A percentile compares a stretch with the other conserved stretches of the same genome.
Evolutionary conservation across 257 asterid species (phyloP).

Genomic region (Paulownia fortunei): DNA sequence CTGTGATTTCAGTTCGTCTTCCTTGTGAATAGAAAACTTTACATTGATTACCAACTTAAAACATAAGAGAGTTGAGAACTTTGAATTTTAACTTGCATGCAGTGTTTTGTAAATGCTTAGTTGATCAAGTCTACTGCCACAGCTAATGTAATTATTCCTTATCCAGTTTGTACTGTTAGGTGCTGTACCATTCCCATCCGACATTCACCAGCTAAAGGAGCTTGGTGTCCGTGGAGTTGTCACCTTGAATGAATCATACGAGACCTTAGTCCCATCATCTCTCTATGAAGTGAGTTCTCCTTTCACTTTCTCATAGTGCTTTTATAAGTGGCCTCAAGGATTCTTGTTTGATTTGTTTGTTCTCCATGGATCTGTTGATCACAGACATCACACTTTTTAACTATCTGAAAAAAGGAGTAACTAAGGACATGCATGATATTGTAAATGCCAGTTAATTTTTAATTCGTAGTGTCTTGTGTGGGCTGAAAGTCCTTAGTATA

Average conservation of each 20-base stretch:
- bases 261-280: conserved; percentile 11
- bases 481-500: not conserved
- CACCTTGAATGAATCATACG: conserved; percentile 10
- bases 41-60: not conserved
- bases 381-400: not conserved
- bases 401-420: not conserved
- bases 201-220: not conserved
- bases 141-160: not conserved
- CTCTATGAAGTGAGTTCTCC: conserved; percentile 8
- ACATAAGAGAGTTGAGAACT: not conserved
- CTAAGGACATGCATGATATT: not conserved
- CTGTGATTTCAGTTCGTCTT: not conserved
- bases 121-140: not conserved
- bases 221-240: conserved; percentile 10
- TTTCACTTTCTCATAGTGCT: not conserved
- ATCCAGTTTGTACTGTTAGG: not conserved
- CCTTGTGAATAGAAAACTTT: not conserved
- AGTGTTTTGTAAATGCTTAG: not conserved
- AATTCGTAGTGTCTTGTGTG: not conserved
- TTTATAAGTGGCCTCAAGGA: not conserved
- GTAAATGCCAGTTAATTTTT: not conserved
- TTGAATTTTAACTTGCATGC: not conserved
- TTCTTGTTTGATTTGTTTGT: not conserved
- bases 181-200: conserved; percentile 15
- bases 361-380: not conserved